Base-by-base conservation (phyloP, 805 yeast genomes). In the Wickerhamomyces mucosus region DNA sequence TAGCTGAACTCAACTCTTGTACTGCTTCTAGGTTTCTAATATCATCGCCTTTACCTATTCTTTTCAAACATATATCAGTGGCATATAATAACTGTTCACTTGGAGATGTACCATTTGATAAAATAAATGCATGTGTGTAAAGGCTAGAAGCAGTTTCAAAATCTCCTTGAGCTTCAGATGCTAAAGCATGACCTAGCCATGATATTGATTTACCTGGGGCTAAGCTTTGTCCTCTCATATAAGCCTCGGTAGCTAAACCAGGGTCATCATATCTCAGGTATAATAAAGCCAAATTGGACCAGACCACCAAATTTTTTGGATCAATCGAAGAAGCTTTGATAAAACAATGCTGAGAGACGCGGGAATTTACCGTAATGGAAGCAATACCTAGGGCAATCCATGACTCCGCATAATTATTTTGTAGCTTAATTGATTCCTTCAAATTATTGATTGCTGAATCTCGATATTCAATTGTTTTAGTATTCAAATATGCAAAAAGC, bases 331-430 rank as follows among this genome's bases (percentile, higher is more conserved):
- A 58, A 1, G 96, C 88, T 40, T 83, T 79, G 44, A 92, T 81
- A 45, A 82, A 84, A 52, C 96, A 85, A 57, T 92, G 99, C 55
- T 92, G 99, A 0, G 96, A 65, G 6, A 84, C 80, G 29, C 70
- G 67, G 0, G 89, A 77, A 41, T 75, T 80, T 4, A 63, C 55
- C 4, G 72, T 58, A 33, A 77, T 65, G 7, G 84, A 72, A 0
- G 86, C 80, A 35, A 79, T 68, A 11, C 97, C 98, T 18, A 89
- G 61, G 0, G 82, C 78, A 32, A 72, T 63, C 99, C 99, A 92
- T 36, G 75, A 75, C 14, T 69, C 75, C 2, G 79, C 62, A 39
- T 79, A 81, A 35, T 67, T 70, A 5, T 78, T 67, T 51, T 89
- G 96, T 7, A 75, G 56, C 34, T 69, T 75, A 33, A 88, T 74